Evolutionary conservation across 106 monocot genomes (phyloP).

Genomic region (Dioscorea dumetorum): DNA sequence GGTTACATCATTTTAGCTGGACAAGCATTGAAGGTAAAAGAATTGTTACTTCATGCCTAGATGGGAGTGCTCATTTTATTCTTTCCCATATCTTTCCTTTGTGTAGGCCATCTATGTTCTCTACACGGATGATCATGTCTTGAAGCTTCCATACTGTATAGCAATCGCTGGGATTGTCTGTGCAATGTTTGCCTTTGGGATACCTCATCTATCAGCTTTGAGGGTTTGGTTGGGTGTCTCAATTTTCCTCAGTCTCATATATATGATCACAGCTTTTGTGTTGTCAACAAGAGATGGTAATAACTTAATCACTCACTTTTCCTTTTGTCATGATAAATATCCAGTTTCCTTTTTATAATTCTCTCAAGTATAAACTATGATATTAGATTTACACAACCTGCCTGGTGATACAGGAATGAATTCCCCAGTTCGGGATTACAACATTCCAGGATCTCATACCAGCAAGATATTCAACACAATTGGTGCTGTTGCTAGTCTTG

Average conservation of each 20-base stretch:
- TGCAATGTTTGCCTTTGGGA: slow-evolving; percentile 93
- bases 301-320: neutral
- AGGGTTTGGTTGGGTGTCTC: slow-evolving; percentile 93
- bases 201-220: slow-evolving; percentile 88
- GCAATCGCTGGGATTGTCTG: slow-evolving; percentile 80
- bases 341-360: no score
- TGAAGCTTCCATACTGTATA: slow-evolving; percentile 96
- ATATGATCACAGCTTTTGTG: slow-evolving; percentile 59
- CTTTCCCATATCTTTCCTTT: neutral
- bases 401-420: slow-evolving; percentile 35
- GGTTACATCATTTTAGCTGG: slow-evolving; percentile 96
- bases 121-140: slow-evolving; percentile 54
- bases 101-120: slow-evolving; percentile 86
- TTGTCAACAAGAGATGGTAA: slow-evolving; percentile 85
- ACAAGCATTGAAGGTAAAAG: slow-evolving; percentile 80
- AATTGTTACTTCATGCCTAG: no score
- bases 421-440: slow-evolving; percentile 51
- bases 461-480: slow-evolving; percentile 59
- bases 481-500: slow-evolving; percentile 76
- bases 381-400: neutral
- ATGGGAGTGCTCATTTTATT: no score
- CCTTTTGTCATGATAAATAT: neutral
- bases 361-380: neutral
- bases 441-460: slow-evolving; percentile 36
- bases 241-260: slow-evolving; percentile 77